Evolutionary conservation across 1,139 yeast species (phyloP).

Genomic region (Hyphopichia fennica): DNA sequence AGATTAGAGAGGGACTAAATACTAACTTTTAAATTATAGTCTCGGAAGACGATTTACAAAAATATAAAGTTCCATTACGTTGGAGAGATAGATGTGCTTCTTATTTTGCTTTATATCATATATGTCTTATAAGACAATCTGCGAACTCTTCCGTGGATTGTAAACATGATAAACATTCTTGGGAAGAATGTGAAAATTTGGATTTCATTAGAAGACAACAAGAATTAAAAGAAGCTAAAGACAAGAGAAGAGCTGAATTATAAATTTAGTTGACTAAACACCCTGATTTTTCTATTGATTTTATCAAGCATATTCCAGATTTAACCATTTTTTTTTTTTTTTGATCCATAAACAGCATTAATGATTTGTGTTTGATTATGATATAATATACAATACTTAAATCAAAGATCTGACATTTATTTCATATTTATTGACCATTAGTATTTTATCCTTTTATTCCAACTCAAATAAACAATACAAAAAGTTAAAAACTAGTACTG

Average conservation of each 20-base stretch:
- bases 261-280: neutral
- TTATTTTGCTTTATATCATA: constrained; percentile 58
- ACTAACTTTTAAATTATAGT: constrained; percentile 37
- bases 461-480: too few relatives aligned
- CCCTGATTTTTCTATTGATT: too few relatives aligned
- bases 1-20: neutral
- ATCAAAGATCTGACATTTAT: too few relatives aligned
- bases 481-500: too few relatives aligned
- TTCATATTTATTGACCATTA: too few relatives aligned
- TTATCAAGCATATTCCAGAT: neutral
- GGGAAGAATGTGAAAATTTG: constrained; percentile 84
- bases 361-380: too few relatives aligned
- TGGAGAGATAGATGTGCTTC: constrained; percentile 89
- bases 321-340: too few relatives aligned
- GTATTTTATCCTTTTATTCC: too few relatives aligned
- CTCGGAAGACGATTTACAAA: constrained; percentile 82
- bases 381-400: too few relatives aligned
- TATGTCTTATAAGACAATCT: constrained; percentile 48
- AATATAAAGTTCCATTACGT: constrained; percentile 73
- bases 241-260: constrained; percentile 25
- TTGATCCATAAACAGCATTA: too few relatives aligned
- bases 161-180: constrained; percentile 75
- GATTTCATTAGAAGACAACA: constrained; percentile 81
- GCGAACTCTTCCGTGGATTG: constrained; percentile 58
- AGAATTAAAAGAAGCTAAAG: constrained; percentile 63